These are phyloP conservation scores for Candida tammaniensis DNA, from an alignment of 805 yeast species.

Conservation along the genomic window DNA sequence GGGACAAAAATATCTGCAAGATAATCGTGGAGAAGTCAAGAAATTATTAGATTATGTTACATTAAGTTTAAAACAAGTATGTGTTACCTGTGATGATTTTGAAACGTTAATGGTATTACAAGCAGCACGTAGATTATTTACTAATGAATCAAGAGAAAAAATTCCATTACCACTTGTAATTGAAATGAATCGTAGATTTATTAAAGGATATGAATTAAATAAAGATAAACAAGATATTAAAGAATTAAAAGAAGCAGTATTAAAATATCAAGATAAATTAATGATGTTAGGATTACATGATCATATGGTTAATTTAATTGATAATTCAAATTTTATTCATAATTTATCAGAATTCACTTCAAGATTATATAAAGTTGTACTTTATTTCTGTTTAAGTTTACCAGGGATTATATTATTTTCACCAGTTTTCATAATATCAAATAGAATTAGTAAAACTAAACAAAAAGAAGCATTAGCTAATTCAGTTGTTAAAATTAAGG, in stretches of 20 bases:
- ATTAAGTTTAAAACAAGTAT: constrained; percentile 34
- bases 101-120: constrained; percentile 43
- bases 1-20: constrained; percentile 25
- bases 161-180: constrained; percentile 42
- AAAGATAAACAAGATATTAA: constrained; percentile 33
- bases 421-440: constrained; percentile 37
- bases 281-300: constrained; percentile 35
- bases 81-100: constrained; percentile 40
- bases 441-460: constrained; percentile 30
- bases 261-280: constrained; percentile 31
- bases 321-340: constrained; percentile 18
- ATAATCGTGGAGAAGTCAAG: constrained; percentile 26
- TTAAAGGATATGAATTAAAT: constrained; percentile 34
- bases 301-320: constrained; percentile 36
- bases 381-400: constrained; percentile 31
- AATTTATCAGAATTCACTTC: constrained; percentile 23
- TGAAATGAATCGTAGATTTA: constrained; percentile 39
- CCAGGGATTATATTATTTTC: constrained; percentile 39
- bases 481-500: constrained; percentile 39
- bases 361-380: constrained; percentile 24
- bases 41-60: constrained; percentile 28
- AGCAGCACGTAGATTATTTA: constrained; percentile 40
- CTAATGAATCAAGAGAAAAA: constrained; percentile 28
- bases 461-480: constrained; percentile 38
- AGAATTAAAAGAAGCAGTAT: constrained; percentile 27